Percentiles rank a stretch among this genome's conserved stretches.
phyloP scores from a whole-genome alignment of 129 eudicot genomes.

The Arctium lappa region DNA sequence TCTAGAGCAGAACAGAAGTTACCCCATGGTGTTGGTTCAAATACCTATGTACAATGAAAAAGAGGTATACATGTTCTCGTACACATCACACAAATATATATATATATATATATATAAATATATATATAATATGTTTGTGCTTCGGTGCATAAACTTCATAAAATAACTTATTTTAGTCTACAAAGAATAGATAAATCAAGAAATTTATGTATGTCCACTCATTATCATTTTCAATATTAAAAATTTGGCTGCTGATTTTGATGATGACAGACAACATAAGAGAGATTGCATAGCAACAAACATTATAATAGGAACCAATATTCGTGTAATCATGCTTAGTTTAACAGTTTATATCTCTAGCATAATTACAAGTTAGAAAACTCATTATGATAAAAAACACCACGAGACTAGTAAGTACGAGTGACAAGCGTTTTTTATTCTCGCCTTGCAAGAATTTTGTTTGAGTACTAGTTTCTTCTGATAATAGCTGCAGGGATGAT shows the following conservation, averaged over 20 bases:
- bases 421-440: too few relatives aligned
- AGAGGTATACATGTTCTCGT: constrained; percentile 50
- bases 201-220: background rate
- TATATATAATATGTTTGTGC: background rate
- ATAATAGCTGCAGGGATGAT: background rate
- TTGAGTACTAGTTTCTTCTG: background rate
- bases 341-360: background rate
- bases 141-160: constrained; percentile 17
- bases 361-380: background rate
- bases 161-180: constrained; percentile 1
- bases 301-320: background rate
- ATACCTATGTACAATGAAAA: constrained; percentile 88
- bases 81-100: background rate
- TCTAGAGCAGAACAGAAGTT: constrained; percentile 53
- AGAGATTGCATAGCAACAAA: constrained; percentile 3
- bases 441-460: background rate
- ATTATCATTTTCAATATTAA: background rate
- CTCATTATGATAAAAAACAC: background rate
- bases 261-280: background rate
- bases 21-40: constrained; percentile 74
- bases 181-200: background rate
- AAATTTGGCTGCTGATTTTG: constrained; percentile 7
- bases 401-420: too few relatives aligned
- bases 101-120: constrained; percentile 4
- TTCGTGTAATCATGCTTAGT: background rate